Evolutionary conservation across 352 stramenopile species (phyloP), one percentile per base, ranked within the genome.

Genomic region (Pseudoperonospora humuli): DNA sequence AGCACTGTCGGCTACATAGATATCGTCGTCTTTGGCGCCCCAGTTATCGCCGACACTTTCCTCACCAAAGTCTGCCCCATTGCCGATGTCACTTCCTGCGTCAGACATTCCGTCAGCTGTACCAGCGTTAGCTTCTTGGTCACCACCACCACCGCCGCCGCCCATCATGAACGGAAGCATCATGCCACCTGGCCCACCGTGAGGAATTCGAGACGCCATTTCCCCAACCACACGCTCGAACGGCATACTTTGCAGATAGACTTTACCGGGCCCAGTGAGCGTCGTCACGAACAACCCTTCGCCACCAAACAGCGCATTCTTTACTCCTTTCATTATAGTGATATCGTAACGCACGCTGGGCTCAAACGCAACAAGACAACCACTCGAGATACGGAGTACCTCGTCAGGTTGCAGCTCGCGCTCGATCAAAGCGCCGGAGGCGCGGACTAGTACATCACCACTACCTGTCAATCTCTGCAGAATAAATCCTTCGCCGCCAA

Each of bases 401-500:
- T 97, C 88, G 14, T 82, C 88, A 40, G 84, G 81, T 17, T 70
- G 54, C 7, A 98, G 61, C 31, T 95, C 80, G 37, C 83, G 83
- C 42, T 79, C 57, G 28, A 97, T 96, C 10, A 97, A 52, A 5
- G 86, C 66, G 8, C 93, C 93, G 21, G 82, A 93, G 5, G 82
- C 92, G 34, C 93, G 92, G 18, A 98, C 70, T 37, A 97, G 84
- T 0, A 92, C 89, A 45, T 97, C 90, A 5, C 89, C 92, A 7
- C 70, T 62, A 3, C 88, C 90, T 1, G 79, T 89, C n/a, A 98
- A 57, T 3, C 82, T 71, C 72, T 98, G 89, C 21, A 97, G 51
- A 24, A 97, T 91, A 57, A 98, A 98, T 4, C 90, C 92, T 77
- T 97, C 85, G 7, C 92, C 89, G 18, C 92, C 90, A 67, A 98